Conservation (phyloP, 2,329 filamentous ascomycete species). For the Hypoxylon sp. region DNA sequence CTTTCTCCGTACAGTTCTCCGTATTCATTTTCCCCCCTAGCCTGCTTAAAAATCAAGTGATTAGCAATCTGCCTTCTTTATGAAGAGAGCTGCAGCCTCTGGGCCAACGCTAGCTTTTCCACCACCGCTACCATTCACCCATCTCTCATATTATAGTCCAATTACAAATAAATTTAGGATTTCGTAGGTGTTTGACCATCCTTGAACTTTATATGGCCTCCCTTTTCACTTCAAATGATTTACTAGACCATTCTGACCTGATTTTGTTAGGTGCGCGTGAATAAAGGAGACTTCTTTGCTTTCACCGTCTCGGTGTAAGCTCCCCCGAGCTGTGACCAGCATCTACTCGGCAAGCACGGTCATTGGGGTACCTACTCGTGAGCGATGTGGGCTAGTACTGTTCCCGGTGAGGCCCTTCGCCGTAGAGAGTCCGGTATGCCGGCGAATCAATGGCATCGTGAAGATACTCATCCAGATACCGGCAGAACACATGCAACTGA, state of each 20-base stretch:
- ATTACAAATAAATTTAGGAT: constrained; percentile 1
- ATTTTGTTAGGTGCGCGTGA: constrained; percentile 3
- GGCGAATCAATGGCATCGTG: constrained; percentile 48
- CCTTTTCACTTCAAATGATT: not conserved
- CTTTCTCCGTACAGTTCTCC: constrained; percentile 11
- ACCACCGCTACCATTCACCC: not conserved
- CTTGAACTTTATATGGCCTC: constrained; percentile 16
- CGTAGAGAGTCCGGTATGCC: constrained; percentile 53
- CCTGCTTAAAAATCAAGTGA: constrained; percentile 33
- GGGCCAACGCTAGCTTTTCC: not conserved
- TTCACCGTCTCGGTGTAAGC: constrained; percentile 3
- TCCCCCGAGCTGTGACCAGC: constrained; percentile 3
- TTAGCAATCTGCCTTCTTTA: constrained; percentile 31
- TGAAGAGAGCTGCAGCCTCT: not conserved
- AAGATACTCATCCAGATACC: constrained; percentile 43
- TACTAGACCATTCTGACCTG: not conserved
- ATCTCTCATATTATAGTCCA: not conserved
- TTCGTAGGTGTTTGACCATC: not conserved
- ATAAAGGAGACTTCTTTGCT: constrained; percentile 4
- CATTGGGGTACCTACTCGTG: not conserved
- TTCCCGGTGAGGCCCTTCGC: constrained; percentile 54
- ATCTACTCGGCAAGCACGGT: not conserved
- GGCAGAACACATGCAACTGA: constrained; percentile 24
- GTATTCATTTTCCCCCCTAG: constrained; percentile 12
- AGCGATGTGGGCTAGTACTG: constrained; percentile 54